Conservation (phyloP, 495 filamentous ascomycete species). For the Penicillium chermesinum region DNA sequence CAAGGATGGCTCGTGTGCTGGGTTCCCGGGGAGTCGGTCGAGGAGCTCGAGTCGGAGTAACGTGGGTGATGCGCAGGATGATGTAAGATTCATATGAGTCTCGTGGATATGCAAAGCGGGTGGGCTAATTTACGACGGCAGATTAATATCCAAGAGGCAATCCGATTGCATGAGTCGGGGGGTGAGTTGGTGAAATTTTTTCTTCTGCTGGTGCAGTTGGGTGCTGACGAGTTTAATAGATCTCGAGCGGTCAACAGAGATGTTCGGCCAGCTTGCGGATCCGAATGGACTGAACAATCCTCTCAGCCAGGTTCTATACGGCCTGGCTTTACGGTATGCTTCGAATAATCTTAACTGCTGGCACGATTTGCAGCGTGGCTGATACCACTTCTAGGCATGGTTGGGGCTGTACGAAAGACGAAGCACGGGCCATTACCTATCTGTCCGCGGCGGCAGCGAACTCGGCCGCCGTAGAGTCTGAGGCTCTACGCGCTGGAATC, state of each 20-base stretch:
- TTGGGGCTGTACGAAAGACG: slow-evolving; percentile 77
- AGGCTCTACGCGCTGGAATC: slow-evolving; percentile 76
- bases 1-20: slow-evolving; percentile 13
- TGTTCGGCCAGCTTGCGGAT: slow-evolving; percentile 87
- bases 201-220: not conserved
- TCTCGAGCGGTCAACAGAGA: slow-evolving; percentile 67
- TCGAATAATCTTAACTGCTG: too few relatives aligned
- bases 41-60: slow-evolving; percentile 32
- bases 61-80: slow-evolving; percentile 36
- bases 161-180: slow-evolving; percentile 84
- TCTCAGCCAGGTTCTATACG: slow-evolving; percentile 92
- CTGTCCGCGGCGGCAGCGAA: slow-evolving; percentile 88
- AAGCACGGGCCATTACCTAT: slow-evolving; percentile 70
- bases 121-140: slow-evolving; percentile 26
- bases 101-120: not conserved
- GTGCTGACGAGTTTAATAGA: slow-evolving; percentile 23
- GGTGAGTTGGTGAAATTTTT: slow-evolving; percentile 35
- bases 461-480: slow-evolving; percentile 76
- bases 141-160: slow-evolving; percentile 91
- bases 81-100: slow-evolving; percentile 29
- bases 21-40: slow-evolving; percentile 10
- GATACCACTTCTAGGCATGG: slow-evolving; percentile 68
- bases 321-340: slow-evolving; percentile 76
- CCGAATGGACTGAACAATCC: slow-evolving; percentile 83
- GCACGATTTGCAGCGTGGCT: too few relatives aligned